Percentiles rank a stretch among this genome's conserved stretches.
These are phyloP conservation scores for Quercus berberidifolia DNA, from an alignment of 306 rosid species.

Conservation along the genomic window DNA sequence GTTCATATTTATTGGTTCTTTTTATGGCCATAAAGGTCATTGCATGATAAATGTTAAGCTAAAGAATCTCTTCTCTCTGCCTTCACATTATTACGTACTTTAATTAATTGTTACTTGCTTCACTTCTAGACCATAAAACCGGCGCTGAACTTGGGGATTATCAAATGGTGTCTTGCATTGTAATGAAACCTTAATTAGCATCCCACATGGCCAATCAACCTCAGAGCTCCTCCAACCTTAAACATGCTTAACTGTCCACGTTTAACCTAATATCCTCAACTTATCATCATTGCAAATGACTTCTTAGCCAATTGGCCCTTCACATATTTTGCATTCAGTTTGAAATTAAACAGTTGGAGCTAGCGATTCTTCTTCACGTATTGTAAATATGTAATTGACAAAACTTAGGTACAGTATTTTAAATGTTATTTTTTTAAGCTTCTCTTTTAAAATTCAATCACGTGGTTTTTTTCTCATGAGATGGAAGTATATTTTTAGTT, in stretches of 20 bases:
- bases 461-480: no score
- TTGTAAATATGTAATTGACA: no score
- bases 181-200: background rate
- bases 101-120: background rate
- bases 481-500: no score
- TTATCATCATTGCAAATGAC: background rate
- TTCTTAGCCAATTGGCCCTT: background rate
- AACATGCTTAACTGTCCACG: background rate
- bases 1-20: background rate
- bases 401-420: no score
- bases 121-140: background rate
- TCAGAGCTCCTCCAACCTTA: background rate
- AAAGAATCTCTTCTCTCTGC: background rate
- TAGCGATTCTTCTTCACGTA: no score
- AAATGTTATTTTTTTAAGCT: no score
- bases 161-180: background rate
- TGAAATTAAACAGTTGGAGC: no score
- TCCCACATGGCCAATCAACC: background rate
- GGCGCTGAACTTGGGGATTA: background rate
- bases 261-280: background rate
- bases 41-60: background rate
- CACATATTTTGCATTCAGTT: no score
- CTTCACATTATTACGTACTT: background rate
- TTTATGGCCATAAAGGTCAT: background rate
- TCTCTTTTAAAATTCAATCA: accelerated